Percentiles rank a stretch among this genome's conserved stretches.
Conservation (phyloP, 192 early-diverging fungal species). For the Coemansia sp. region DNA sequence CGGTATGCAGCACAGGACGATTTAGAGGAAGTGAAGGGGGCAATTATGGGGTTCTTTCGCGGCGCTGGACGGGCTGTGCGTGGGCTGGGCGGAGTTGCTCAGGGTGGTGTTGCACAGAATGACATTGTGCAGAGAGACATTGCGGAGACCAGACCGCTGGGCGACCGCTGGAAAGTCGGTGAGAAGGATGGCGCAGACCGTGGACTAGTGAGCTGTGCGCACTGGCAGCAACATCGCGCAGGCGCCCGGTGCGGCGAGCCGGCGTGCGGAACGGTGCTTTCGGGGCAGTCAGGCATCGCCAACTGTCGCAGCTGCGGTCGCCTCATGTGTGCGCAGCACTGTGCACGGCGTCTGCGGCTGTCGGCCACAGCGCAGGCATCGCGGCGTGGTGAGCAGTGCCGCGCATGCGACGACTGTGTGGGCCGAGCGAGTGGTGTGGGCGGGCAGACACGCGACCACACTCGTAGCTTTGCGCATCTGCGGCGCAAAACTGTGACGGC, state of each 20-base stretch:
- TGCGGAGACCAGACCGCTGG: too few relatives aligned
- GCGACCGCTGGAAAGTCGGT: conserved; percentile 7
- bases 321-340: conserved; percentile 63
- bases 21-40: conserved; percentile 28
- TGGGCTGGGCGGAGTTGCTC: conserved; percentile 15
- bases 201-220: conserved; percentile 23
- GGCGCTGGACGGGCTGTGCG: conserved; percentile 31
- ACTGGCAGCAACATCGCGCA: conserved; percentile 29
- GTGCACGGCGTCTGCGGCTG: conserved; percentile 59
- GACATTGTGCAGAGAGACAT: background rate
- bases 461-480: conserved; percentile 54
- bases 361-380: conserved; percentile 63
- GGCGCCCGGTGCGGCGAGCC: conserved; percentile 27
- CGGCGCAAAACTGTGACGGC: conserved; percentile 57
- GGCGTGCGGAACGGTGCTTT: conserved; percentile 17
- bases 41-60: conserved; percentile 50
- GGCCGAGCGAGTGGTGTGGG: conserved; percentile 42
- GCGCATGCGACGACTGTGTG: conserved; percentile 62
- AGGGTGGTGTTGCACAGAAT: background rate
- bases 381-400: conserved; percentile 55
- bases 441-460: conserved; percentile 55
- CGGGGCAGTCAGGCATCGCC: background rate
- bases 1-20: conserved; percentile 36
- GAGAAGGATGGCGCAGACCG: conserved; percentile 28
- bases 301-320: conserved; percentile 60